These are phyloP conservation scores for Chalara sp. DNA, from an alignment of 2,329 filamentous ascomycete species.

Conservation along the genomic window DNA sequence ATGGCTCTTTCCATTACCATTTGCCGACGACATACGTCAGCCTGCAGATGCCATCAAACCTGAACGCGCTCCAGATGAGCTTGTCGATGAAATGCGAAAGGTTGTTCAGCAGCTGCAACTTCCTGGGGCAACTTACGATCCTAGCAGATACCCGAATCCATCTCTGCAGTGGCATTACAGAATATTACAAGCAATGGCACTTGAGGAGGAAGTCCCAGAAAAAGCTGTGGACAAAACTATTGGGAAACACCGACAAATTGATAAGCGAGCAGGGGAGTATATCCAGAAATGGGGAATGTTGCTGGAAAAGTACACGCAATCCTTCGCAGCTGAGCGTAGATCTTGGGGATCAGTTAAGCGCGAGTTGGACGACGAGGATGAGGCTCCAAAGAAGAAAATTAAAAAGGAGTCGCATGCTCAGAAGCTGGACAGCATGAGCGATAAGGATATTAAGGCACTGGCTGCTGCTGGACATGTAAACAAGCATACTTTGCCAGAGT, in stretches of 20 bases:
- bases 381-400: conserved; percentile 12
- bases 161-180: conserved; percentile 95
- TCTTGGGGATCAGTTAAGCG: conserved; percentile 34
- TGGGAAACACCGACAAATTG: conserved; percentile 78
- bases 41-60: conserved; percentile 54
- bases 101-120: conserved; percentile 72
- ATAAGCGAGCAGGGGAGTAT: conserved; percentile 73
- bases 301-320: conserved; percentile 44
- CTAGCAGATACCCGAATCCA: conserved; percentile 83
- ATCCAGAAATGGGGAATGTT: conserved; percentile 69
- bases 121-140: conserved; percentile 78
- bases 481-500: conserved; percentile 15
- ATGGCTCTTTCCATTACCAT: conserved; percentile 85
- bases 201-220: conserved; percentile 82
- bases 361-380: conserved; percentile 37
- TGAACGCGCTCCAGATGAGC: conserved; percentile 55
- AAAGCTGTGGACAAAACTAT: conserved; percentile 69
- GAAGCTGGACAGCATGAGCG: conserved; percentile 12
- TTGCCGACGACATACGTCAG: conserved; percentile 78
- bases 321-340: conserved; percentile 6
- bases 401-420: conserved; percentile 8
- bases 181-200: conserved; percentile 82
- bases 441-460: conserved; percentile 14
- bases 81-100: conserved; percentile 76
- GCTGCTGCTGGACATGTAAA: conserved; percentile 9